Evolutionary conservation across 257 asterid species (phyloP).

Genomic region (Haberlea rhodopensis): DNA sequence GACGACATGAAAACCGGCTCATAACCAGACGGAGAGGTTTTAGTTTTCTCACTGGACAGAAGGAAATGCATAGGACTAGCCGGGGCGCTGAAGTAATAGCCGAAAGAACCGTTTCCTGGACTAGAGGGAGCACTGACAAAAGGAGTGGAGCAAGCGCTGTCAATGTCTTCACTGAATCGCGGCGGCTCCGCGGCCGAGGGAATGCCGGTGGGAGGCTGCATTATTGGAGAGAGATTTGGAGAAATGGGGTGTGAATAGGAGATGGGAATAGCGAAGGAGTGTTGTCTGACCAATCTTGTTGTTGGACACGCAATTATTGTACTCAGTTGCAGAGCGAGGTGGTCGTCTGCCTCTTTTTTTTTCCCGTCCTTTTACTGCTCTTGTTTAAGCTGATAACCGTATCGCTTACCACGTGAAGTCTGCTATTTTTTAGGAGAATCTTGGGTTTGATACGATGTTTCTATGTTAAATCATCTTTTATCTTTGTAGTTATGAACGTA

Average conservation of each 20-base stretch:
- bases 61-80: constrained; percentile 59
- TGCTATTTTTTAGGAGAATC: not conserved
- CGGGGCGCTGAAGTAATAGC: constrained; percentile 61
- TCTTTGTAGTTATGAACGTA: too few species aligned
- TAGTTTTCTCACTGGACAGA: constrained; percentile 20
- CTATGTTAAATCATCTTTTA: too few species aligned
- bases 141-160: constrained; percentile 57
- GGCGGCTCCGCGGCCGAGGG: constrained; percentile 41
- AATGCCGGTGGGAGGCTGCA: constrained; percentile 19
- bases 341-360: not conserved
- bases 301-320: constrained; percentile 47
- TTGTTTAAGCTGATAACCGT: not conserved
- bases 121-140: constrained; percentile 59
- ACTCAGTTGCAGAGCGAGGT: constrained; percentile 38
- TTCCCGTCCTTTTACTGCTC: not conserved
- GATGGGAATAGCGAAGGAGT: constrained; percentile 28
- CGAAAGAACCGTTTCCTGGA: constrained; percentile 47
- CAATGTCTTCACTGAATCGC: constrained; percentile 49
- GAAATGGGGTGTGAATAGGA: constrained; percentile 11
- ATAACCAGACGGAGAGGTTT: constrained; percentile 10
- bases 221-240: constrained; percentile 36
- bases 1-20: constrained; percentile 44
- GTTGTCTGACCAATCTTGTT: constrained; percentile 29
- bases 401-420: not conserved
- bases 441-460: too few species aligned